Percentiles rank a stretch among this genome's conserved stretches.
Evolutionary conservation across 2,329 filamentous ascomycete species (phyloP).

Genomic region (Alternaria longipes): DNA sequence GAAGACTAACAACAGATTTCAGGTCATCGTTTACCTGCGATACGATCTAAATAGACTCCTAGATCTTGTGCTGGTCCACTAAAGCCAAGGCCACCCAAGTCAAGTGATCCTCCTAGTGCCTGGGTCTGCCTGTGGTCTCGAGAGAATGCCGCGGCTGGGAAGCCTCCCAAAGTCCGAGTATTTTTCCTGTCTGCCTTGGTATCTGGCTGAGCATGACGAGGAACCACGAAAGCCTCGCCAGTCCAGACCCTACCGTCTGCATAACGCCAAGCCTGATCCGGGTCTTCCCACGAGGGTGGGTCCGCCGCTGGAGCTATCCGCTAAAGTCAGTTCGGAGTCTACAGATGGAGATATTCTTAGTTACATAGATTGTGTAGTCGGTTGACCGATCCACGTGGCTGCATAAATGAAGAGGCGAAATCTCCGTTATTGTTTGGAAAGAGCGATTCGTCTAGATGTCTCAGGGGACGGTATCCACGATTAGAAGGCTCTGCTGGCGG

Average conservation of each 20-base stretch:
- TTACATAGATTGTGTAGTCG: constrained; percentile 5
- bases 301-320: background rate
- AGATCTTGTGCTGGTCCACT: background rate
- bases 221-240: constrained; percentile 1
- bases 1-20: background rate
- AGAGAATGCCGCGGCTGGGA: background rate
- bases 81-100: background rate
- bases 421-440: constrained; percentile 12
- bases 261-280: constrained; percentile 3
- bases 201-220: background rate
- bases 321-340: background rate
- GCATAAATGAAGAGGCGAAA: constrained; percentile 9
- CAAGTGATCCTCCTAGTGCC: no score
- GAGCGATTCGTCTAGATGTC: constrained; percentile 5
- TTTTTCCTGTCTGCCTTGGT: background rate
- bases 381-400: background rate
- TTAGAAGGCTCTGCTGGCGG: background rate
- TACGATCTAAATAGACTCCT: background rate
- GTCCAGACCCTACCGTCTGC: constrained; percentile 2
- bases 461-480: background rate
- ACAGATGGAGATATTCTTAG: background rate
- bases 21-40: background rate
- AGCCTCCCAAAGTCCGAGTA: background rate
- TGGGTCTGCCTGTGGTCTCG: background rate
- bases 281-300: background rate